Base-by-base conservation (phyloP, 768 basidiomycete species). In the Wakefieldia striispora region DNA sequence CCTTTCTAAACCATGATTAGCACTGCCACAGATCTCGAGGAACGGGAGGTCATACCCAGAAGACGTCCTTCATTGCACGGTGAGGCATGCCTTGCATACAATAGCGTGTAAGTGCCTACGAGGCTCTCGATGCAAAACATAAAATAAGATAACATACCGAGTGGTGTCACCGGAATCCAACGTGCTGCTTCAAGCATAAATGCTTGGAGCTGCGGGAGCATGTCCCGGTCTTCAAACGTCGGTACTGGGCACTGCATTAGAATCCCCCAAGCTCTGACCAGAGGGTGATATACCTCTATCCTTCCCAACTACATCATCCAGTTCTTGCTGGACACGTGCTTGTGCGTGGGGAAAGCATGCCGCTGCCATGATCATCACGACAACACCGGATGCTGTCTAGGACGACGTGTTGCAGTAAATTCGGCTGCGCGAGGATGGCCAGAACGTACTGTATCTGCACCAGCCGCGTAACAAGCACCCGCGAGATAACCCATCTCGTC, bases 391-490 rank as follows among this genome's bases (percentile, higher is more conserved):
- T 23, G 23, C 23, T 23, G 23, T 82, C 49, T 70, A 16, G 36
- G 27, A 37, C n/a, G 21, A 39, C 16, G 13, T 8, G 34, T 26
- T 9, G 3, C 20, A 20, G 38, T 38, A 24, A 33, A 37, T 33
- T 33, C 21, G 16, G 17, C 24, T 23, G 13, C 6, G 4, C 12
- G 21, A 9, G 17, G 21, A 13, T 20, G 23, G 35, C 24, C 6
- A 17, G n/a, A 17, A 38, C 62, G 38, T 40, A 65, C 70, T n/a
- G 81, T 82, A 51, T 82, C 81, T 0, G 76, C 73, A 2, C 82
- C 81, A 13, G 82, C 81, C 20, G 79, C 80, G 49, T 82, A 84
- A 68, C 83, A 75, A 27, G 73, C 72, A 1, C 82, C 81, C 1
- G 76, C 79, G 19, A 84, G 72, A 59, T 82, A 82, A 0, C 80